Base-by-base conservation (phyloP, 768 basidiomycete species). In the Tricholoma flavovirens region DNA sequence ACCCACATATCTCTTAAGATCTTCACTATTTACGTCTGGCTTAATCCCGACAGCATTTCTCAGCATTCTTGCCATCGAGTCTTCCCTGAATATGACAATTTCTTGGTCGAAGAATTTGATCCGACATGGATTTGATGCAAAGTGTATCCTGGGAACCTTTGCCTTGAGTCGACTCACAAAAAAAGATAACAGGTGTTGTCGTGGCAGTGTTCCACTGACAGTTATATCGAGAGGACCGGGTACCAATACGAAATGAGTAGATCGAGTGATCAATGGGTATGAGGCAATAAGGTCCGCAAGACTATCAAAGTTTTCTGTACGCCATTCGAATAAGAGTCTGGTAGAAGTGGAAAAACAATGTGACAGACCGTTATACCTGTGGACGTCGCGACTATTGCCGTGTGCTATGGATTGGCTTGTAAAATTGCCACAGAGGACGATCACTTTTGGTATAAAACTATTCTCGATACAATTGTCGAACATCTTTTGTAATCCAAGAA, bases 61-160 rank as follows among this genome's bases (percentile, higher is more conserved):
- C 59, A 98, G 72, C 92, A 98, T 94, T 62, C 87, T 80, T 1
- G 91, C 82, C 93, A 99, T 98, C 49, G 87, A 69, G 67, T 98
- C 93, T 63, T 98, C 93, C 40, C 97, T 77, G 66, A 90, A 97
- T 22, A 99, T 73, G 43, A 98, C 94, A 53, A 99, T 85, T 72
- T 99, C 97, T 67, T 98, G 95, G 26, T 90, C 84, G 67, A 95
- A 95, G 66, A 97, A 98, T 64, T 91, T 90, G 64, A 98, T 83
- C 17, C 97, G 84, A 71, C 93, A 96, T 1, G 97, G 97, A 69
- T 98, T 97, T 35, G 85, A 88, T 7, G 83, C 86, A 64, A 98
- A 88, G 62, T 89, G 84, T 1, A 86, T 79, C 64, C 89, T 88
- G 0, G 93, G 90, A 24, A 98, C 69, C 61, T 86, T 85, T 0